Evolutionary conservation across 2,329 filamentous ascomycete genomes (phyloP).

Genomic region (Apiospora arundinis): DNA sequence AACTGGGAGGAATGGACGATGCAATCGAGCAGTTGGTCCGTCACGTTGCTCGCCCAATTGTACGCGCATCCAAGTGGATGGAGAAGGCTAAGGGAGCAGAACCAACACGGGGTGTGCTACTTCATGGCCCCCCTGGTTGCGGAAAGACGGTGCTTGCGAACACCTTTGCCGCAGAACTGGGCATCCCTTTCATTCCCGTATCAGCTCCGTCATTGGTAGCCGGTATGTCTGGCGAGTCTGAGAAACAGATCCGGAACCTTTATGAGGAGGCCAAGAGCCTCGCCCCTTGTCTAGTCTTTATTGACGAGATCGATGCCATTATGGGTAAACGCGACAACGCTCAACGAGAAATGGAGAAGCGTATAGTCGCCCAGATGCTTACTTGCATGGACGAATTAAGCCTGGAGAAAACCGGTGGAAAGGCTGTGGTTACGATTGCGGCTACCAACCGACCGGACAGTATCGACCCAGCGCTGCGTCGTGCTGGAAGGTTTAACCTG

Average conservation of each 20-base stretch:
- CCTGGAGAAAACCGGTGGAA: slow-evolving; percentile 70
- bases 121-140: slow-evolving; percentile 85
- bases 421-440: slow-evolving; percentile 86
- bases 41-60: slow-evolving; percentile 51
- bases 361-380: slow-evolving; percentile 82
- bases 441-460: slow-evolving; percentile 90
- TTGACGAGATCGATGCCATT: slow-evolving; percentile 92
- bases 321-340: slow-evolving; percentile 84
- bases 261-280: slow-evolving; percentile 88
- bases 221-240: slow-evolving; percentile 87
- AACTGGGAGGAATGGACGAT: slow-evolving; percentile 78
- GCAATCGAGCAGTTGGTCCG: slow-evolving; percentile 57
- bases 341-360: slow-evolving; percentile 87
- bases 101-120: slow-evolving; percentile 74
- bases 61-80: background rate
- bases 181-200: slow-evolving; percentile 81
- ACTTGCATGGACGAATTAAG: slow-evolving; percentile 86
- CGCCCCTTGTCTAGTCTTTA: slow-evolving; percentile 88
- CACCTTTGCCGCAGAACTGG: slow-evolving; percentile 77
- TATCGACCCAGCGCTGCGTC: slow-evolving; percentile 78
- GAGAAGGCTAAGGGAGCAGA: slow-evolving; percentile 57
- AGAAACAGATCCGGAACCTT: slow-evolving; percentile 83
- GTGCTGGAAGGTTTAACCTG: slow-evolving; percentile 78
- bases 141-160: slow-evolving; percentile 87
- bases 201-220: slow-evolving; percentile 82